These are phyloP conservation scores for Chloris gayana DNA, from an alignment of 176 grass and related monocot species.

Conservation along the genomic window DNA sequence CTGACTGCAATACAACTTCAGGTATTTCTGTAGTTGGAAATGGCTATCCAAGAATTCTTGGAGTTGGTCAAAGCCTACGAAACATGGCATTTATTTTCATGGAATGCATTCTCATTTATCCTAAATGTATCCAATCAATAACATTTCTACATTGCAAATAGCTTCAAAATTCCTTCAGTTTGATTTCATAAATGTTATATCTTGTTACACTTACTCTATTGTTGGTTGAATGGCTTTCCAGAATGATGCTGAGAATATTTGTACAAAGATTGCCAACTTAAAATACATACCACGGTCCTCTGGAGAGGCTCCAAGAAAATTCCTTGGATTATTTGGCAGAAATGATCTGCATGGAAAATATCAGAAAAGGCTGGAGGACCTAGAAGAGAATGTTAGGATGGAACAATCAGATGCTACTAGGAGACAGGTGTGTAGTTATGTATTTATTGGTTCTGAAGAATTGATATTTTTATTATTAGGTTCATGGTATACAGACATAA, in stretches of 20 bases:
- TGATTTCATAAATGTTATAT: conserved; percentile 30
- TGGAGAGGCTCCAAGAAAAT: conserved; percentile 41
- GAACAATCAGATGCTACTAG: conserved; percentile 72
- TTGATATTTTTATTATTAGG: conserved; percentile 27
- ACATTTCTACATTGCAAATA: background rate
- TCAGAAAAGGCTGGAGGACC: conserved; percentile 72
- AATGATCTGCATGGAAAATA: conserved; percentile 55
- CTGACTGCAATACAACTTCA: too few relatives aligned
- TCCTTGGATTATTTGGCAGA: conserved; percentile 73
- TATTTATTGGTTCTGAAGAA: background rate
- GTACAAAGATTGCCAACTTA: conserved; percentile 64
- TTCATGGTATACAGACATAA: conserved; percentile 2
- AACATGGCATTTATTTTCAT: too few relatives aligned
- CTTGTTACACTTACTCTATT: conserved; percentile 27
- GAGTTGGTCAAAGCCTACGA: too few relatives aligned
- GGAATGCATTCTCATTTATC: too few relatives aligned
- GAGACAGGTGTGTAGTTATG: conserved; percentile 56
- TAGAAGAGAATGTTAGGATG: conserved; percentile 91
- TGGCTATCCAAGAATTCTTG: too few relatives aligned
- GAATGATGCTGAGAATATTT: conserved; percentile 81
- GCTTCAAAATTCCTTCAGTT: conserved; percentile 4
- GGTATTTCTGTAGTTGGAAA: too few relatives aligned
- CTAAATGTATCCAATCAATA: too few relatives aligned
- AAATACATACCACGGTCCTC: conserved; percentile 50
- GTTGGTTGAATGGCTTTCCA: conserved; percentile 50